A percentile compares a stretch with the other conserved stretches of the same genome.
Conservation (phyloP, 805 yeast genomes). For the Osmozyma mogii region DNA sequence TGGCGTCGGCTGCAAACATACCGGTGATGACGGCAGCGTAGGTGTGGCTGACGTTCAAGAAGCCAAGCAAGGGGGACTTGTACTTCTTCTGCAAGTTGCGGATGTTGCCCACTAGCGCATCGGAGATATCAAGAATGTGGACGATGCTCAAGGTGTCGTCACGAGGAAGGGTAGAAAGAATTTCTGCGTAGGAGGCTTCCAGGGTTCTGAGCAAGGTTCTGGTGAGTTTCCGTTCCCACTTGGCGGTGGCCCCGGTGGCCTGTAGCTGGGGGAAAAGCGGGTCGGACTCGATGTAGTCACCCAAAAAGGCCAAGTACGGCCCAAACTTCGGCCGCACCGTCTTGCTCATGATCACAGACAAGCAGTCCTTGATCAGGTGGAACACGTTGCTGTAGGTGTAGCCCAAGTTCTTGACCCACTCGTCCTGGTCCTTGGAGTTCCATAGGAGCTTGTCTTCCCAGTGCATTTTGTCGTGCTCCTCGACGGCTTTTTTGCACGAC, state of each 20-base stretch:
- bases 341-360: slow-evolving; percentile 34
- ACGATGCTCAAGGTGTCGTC: slow-evolving; percentile 42
- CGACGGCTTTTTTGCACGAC: slow-evolving; percentile 21
- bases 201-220: slow-evolving; percentile 28
- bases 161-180: slow-evolving; percentile 47
- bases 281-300: slow-evolving; percentile 43
- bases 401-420: slow-evolving; percentile 41
- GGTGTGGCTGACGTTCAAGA: slow-evolving; percentile 42
- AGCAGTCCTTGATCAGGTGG: slow-evolving; percentile 33
- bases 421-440: slow-evolving; percentile 38
- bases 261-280: slow-evolving; percentile 29
- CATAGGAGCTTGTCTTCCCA: slow-evolving; percentile 27
- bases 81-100: slow-evolving; percentile 50
- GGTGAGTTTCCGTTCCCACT: slow-evolving; percentile 37
- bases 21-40: slow-evolving; percentile 42
- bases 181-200: slow-evolving; percentile 31
- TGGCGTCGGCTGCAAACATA: slow-evolving; percentile 47
- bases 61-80: slow-evolving; percentile 53
- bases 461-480: slow-evolving; percentile 21
- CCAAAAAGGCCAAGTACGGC: slow-evolving; percentile 41
- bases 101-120: slow-evolving; percentile 42
- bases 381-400: slow-evolving; percentile 41
- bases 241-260: slow-evolving; percentile 30
- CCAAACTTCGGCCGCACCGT: slow-evolving; percentile 51
- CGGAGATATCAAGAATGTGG: slow-evolving; percentile 52